Evolutionary conservation across 1,284 basidiomycete genomes (phyloP), one percentile per base, ranked within the genome.

Genomic region (Exsudoporus floridanus): DNA sequence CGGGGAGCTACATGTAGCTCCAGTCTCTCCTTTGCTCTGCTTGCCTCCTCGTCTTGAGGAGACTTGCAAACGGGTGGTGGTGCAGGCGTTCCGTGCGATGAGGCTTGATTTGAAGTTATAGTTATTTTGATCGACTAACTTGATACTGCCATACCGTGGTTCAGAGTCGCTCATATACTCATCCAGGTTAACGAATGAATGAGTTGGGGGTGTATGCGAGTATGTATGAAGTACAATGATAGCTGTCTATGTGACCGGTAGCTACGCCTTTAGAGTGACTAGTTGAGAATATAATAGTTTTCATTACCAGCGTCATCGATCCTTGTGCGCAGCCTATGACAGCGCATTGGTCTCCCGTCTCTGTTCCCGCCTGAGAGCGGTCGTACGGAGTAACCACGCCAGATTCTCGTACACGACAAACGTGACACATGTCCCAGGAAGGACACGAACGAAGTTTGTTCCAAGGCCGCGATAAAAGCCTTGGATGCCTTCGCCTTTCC

Each of bases 371-470:
- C 69, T 75, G 27, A 74, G 74, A 41, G 86, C 88, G 8, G 77
- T 78, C 10, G 79, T 80, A 60, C 88, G 77, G 53, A 94, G 75
- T 27, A 90, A 67, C 92, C 91, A 94, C 0, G 91, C 90, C 47
- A 96, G 69, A 64, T 98, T 98, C 72, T 98, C 97, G 69, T 98
- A 99, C 18, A 98, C 94, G 35, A 99, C 96, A 66, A 99, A 98
- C 2, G 96, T 98, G 45, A 98, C 92, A 69, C 96, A 98, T 1
- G 96, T 99, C 19, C 96, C 96, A 0, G 96, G 96, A 9, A 99
- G 78, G 46, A 99, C 94, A 31, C 96, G 83, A 13, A 99, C 85
- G n/a, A 96, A 80, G 68, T 98, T 99, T n/a, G 94, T 94, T 6
- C 86, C 94, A 16, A 99, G 77, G 0, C 96, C 96, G 56, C 95